Base-by-base conservation (phyloP, 371 early-diverging fungal genomes). In the Rhizopus delemar region DNA sequence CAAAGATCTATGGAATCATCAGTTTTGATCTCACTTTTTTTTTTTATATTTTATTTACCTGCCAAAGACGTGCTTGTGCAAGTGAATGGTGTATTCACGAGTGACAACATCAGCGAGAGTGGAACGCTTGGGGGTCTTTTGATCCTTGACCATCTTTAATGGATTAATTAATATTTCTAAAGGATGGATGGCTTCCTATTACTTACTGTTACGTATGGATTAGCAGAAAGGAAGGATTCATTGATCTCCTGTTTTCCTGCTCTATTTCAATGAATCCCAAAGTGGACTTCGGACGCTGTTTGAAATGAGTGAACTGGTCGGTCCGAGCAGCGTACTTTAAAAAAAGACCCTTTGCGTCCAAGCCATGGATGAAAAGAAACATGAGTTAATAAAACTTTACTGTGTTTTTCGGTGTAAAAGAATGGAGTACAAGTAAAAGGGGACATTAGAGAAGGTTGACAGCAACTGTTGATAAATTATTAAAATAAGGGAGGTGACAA, bases 1-100 rank as follows among this genome's bases (percentile, higher is more conserved):
- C 90, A 95, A 96, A 72, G 86, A 82, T 57, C 89, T 48, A 48
- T n/a, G 3, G 3, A 48, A 1, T 22, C 22, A 22, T 22, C 2
- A 22, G 22, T 22, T 8, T 48, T 48, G 48, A 5, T 43, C 5
- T 13, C 5, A 13, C 13, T 43, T n/a, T 43, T 43, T 36, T 36
- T 36, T 36, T 36, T 36, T 36, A 36, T 36, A 11, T 11, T 36
- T 36, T 11, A 36, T 36, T 29, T 48, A 48, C 48, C 48, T 86
- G 66, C 86, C 86, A 69, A 81, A 79, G 66, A 93, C 87, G 65
- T 80, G 84, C 86, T 92, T 93, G 91, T 94, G 94, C 70, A 95
- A 72, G 86, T 94, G 92, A 77, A 93, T 90, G 78, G 94, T 95
- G 88, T 89, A 93, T 74, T 94, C 94, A 70, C 93, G 89, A 65